Base-by-base conservation (phyloP, 192 early-diverging fungal genomes). In the Chytriomyces sp. region DNA sequence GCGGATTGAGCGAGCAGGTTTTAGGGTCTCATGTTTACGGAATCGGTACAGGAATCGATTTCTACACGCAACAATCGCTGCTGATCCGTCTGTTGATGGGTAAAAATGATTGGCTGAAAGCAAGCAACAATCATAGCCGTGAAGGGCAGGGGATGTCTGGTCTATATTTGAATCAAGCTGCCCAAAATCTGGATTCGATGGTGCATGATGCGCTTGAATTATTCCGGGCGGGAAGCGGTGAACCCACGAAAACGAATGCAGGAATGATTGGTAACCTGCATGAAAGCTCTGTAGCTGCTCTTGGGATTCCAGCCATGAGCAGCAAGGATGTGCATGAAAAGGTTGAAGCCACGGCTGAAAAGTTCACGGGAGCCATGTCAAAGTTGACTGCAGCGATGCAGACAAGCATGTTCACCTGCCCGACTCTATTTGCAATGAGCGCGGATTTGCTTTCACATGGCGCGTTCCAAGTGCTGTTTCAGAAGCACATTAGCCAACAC, bases 81-180 rank as follows among this genome's bases (percentile, higher is more conserved):
- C 28, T 82, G 44, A 50, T 72, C 62, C 50, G 59, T 11, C 61
- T 53, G 11, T 78, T 79, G 64, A 45, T 35, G 13, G 83, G 78
- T 7, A 85, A 85, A 60, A 64, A 70, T 35, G 80, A 69, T 26
- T 85, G 81, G 80, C 44, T 77, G 3, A 45, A 74, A 64, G 82
- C 82, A 9, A 18, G 53, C 45, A 57, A 43, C 57, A 49, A 44
- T 13, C 13, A 9, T 49, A 49, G 8, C 10, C 59, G 7, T 67
- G 26, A 26, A 35, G 28, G 28, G 28, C 28, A 35, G 28, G 28
- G 28, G 28, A 35, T 35, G 28, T 35, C 28, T 35, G 28, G 28
- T 35, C 8, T 23, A 5, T 57, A 35, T 5, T 67, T 43, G 5
- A 10, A 16, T 23, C 47, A 67, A 48, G 76, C 67, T 7, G 24